These are phyloP conservation scores for Hansenula lynferdii DNA, from an alignment of 1,139 yeast genomes.

Conservation along the genomic window DNA sequence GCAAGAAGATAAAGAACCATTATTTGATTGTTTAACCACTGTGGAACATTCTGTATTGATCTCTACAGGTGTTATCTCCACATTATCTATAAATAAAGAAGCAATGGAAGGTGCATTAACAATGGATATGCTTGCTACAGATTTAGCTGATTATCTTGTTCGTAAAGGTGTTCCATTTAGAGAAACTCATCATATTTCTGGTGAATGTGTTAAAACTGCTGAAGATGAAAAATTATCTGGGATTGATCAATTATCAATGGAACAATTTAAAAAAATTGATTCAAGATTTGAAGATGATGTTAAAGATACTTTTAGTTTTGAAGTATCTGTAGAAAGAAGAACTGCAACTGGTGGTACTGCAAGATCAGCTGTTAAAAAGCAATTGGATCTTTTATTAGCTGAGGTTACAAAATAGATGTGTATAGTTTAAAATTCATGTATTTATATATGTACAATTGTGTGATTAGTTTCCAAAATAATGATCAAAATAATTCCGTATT, in stretches of 20 bases:
- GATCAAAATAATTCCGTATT: slow-evolving; percentile 11
- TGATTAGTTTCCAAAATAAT: slow-evolving; percentile 8
- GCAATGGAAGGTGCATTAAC: slow-evolving; percentile 86
- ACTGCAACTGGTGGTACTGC: slow-evolving; percentile 98
- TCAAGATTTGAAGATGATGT: slow-evolving; percentile 78
- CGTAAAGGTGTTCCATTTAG: slow-evolving; percentile 98
- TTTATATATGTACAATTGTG: too few species aligned
- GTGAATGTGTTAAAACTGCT: slow-evolving; percentile 91
- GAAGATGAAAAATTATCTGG: slow-evolving; percentile 75
- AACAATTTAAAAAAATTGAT: slow-evolving; percentile 78
- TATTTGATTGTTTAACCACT: slow-evolving; percentile 85
- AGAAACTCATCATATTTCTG: slow-evolving; percentile 97
- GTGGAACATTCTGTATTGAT: slow-evolving; percentile 91
- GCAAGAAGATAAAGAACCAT: slow-evolving; percentile 98
- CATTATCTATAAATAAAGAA: slow-evolving; percentile 64
- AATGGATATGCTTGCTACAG: slow-evolving; percentile 99
- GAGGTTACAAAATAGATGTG: slow-evolving; percentile 21
- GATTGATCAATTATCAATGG: slow-evolving; percentile 71
- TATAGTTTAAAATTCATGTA: too few species aligned
- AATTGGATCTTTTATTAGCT: slow-evolving; percentile 44
- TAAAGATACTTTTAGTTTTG: slow-evolving; percentile 79
- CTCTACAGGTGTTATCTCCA: slow-evolving; percentile 94
- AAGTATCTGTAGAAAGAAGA: slow-evolving; percentile 93
- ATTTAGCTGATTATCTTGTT: slow-evolving; percentile 94
- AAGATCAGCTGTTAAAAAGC: slow-evolving; percentile 77